Evolutionary conservation across 2,329 filamentous ascomycete species (phyloP).

Genomic region (Akanthomyces muscarius): DNA sequence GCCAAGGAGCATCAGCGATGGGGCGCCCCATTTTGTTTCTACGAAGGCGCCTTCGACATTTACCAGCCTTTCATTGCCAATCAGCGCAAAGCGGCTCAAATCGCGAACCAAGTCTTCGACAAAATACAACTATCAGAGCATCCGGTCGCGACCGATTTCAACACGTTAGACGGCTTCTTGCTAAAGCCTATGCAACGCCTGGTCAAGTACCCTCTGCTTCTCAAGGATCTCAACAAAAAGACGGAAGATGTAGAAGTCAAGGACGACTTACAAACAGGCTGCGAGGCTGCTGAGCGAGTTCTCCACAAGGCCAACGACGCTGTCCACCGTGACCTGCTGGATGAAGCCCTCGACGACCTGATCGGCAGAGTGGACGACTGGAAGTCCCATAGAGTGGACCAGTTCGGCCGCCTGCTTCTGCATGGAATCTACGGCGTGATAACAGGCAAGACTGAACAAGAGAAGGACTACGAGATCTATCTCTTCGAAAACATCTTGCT

Average conservation of each 20-base stretch:
- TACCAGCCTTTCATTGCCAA: slow-evolving; percentile 98
- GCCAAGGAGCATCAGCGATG: slow-evolving; percentile 76
- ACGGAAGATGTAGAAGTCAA: slow-evolving; percentile 68
- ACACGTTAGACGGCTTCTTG: slow-evolving; percentile 85
- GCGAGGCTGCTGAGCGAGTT: slow-evolving; percentile 76
- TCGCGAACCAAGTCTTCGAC: slow-evolving; percentile 81
- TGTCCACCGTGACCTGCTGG: slow-evolving; percentile 80
- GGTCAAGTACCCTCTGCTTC: slow-evolving; percentile 87
- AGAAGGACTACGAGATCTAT: slow-evolving; percentile 98
- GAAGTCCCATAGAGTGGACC: slow-evolving; percentile 86
- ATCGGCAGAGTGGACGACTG: slow-evolving; percentile 86
- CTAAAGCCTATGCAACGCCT: slow-evolving; percentile 95
- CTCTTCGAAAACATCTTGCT: slow-evolving; percentile 93
- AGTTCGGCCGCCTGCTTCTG: slow-evolving; percentile 84
- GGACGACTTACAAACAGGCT: slow-evolving; percentile 69
- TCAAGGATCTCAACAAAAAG: slow-evolving; percentile 88
- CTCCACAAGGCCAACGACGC: slow-evolving; percentile 84
- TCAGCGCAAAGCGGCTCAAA: slow-evolving; percentile 81
- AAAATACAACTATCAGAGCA: slow-evolving; percentile 75
- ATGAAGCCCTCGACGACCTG: slow-evolving; percentile 79
- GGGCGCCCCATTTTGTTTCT: slow-evolving; percentile 84
- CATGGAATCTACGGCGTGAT: slow-evolving; percentile 90
- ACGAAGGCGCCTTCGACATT: slow-evolving; percentile 83
- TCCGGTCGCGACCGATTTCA: slow-evolving; percentile 79
- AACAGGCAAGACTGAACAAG: slow-evolving; percentile 83